These are phyloP conservation scores for Nakazawaea wyomingensis DNA, from an alignment of 805 yeast genomes.

Conservation along the genomic window DNA sequence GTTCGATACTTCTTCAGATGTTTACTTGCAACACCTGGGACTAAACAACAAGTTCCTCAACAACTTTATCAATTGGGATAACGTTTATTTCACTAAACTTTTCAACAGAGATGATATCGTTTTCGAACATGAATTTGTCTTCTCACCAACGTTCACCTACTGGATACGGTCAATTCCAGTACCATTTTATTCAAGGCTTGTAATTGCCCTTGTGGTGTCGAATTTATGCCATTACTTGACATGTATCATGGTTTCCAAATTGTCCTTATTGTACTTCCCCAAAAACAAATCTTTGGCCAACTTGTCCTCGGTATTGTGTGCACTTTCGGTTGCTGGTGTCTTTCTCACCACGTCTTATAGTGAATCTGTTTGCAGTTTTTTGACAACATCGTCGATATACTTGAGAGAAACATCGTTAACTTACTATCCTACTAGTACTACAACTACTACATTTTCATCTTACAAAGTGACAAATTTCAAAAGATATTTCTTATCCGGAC, in stretches of 20 bases:
- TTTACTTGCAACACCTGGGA: constrained; percentile 2
- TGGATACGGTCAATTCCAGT: constrained; percentile 27
- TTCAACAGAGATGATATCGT: constrained; percentile 31
- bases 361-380: constrained; percentile 64
- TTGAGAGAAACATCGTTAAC: constrained; percentile 35
- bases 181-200: constrained; percentile 36
- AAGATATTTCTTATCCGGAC: constrained; percentile 43
- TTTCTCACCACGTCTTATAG: constrained; percentile 72
- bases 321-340: constrained; percentile 75
- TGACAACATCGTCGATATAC: constrained; percentile 52
- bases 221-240: constrained; percentile 49
- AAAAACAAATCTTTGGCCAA: constrained; percentile 13
- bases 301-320: constrained; percentile 32
- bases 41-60: constrained; percentile 29
- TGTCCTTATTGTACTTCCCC: constrained; percentile 32
- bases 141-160: constrained; percentile 73
- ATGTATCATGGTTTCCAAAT: constrained; percentile 40
- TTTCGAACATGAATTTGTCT: constrained; percentile 89
- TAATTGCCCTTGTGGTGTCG: constrained; percentile 43
- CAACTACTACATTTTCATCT: no score
- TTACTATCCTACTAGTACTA: neutral
- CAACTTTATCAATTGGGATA: constrained; percentile 76
- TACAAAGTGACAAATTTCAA: constrained; percentile 6
- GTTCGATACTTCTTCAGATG: constrained; percentile 44
- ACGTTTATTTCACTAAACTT: constrained; percentile 65